Evolutionary conservation across 108 stramenopile genomes (phyloP).

Genomic region (Nannochloropsis gaditana): DNA sequence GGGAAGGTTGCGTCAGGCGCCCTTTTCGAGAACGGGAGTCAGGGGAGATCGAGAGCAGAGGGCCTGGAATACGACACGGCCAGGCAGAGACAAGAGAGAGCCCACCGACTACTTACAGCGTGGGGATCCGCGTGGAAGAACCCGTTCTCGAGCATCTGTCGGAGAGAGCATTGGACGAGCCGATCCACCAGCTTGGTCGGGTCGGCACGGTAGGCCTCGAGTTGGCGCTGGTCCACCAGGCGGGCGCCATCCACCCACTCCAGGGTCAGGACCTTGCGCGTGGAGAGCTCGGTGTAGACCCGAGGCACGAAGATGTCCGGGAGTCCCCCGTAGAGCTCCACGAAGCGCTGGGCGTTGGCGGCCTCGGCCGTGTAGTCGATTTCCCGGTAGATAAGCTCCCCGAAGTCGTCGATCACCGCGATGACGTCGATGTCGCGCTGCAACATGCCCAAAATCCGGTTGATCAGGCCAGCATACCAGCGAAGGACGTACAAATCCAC

Average conservation of each 20-base stretch:
- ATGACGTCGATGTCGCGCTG: slow-evolving; percentile 75
- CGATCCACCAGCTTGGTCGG: slow-evolving; percentile 68
- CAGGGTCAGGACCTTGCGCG: slow-evolving; percentile 84
- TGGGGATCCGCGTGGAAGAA: slow-evolving; percentile 56
- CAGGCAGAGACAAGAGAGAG: slow-evolving; percentile 60
- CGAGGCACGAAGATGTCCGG: slow-evolving; percentile 84
- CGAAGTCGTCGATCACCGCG: slow-evolving; percentile 90
- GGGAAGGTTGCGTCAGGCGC: no score
- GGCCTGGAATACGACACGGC: not conserved
- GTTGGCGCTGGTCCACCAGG: slow-evolving; percentile 65
- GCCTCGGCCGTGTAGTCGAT: slow-evolving; percentile 94
- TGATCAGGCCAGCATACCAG: slow-evolving; percentile 84
- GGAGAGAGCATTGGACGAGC: slow-evolving; percentile 78
- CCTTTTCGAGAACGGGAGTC: no score
- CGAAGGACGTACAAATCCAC: slow-evolving; percentile 85
- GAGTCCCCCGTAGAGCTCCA: slow-evolving; percentile 80
- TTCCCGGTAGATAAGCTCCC: slow-evolving; percentile 84
- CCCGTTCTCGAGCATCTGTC: slow-evolving; percentile 90
- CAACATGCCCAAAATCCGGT: slow-evolving; percentile 59
- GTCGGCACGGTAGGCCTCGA: slow-evolving; percentile 63
- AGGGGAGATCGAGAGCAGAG: not conserved
- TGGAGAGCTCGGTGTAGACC: slow-evolving; percentile 77
- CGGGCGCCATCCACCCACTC: slow-evolving; percentile 71
- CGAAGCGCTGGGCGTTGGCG: slow-evolving; percentile 86
- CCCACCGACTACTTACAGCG: not conserved